Conservation (phyloP, 2,329 filamentous ascomycete genomes). For the Rhynchosporium agropyri region DNA sequence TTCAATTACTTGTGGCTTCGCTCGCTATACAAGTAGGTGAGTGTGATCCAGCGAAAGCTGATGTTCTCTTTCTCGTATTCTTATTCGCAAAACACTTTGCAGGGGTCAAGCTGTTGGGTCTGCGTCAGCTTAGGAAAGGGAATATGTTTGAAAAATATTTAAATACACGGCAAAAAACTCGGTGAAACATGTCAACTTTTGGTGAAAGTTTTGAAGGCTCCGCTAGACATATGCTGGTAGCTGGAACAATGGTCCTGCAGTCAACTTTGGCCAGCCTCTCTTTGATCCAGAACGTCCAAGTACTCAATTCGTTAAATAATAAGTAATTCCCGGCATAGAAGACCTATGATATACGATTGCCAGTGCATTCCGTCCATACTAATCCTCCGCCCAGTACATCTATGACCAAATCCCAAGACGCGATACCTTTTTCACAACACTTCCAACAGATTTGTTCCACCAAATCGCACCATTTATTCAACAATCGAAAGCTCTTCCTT, state of each 20-base stretch:
- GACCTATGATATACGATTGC: constrained; percentile 5
- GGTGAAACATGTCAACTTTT: too few relatives aligned
- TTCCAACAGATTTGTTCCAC: background rate
- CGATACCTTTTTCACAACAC: background rate
- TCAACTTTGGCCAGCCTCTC: too few relatives aligned
- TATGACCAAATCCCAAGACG: background rate
- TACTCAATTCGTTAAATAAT: background rate
- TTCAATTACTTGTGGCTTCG: constrained; percentile 3
- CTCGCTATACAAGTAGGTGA: background rate
- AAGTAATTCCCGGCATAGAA: background rate
- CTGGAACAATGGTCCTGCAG: too few relatives aligned
- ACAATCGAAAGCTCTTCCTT: constrained; percentile 69
- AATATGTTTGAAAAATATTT: too few relatives aligned
- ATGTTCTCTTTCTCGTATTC: constrained; percentile 20
- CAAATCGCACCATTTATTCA: constrained; percentile 46
- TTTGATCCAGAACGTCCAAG: background rate
- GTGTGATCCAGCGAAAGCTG: too few relatives aligned
- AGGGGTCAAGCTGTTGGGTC: background rate
- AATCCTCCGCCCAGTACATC: background rate
- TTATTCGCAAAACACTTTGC: constrained; percentile 3
- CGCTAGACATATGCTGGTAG: too few relatives aligned
- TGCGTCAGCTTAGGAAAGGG: too few relatives aligned
- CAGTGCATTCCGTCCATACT: background rate
- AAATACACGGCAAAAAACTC: too few relatives aligned
- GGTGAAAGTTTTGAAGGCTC: too few relatives aligned